These are phyloP conservation scores for Salicornia ramosissima DNA, from an alignment of 148 eudicot species.

Conservation along the genomic window DNA sequence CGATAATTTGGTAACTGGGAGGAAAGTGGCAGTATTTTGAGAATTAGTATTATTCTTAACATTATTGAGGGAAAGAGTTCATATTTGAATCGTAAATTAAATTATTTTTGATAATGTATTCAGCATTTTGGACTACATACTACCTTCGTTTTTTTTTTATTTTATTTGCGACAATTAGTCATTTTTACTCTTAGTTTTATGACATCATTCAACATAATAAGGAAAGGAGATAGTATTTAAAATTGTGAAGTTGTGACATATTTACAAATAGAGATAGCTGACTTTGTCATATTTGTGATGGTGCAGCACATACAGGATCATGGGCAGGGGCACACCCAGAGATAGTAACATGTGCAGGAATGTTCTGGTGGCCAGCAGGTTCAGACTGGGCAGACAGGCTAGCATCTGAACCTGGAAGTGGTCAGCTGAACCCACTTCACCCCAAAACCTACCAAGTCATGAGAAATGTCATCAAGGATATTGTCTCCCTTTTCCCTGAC, in stretches of 20 bases:
- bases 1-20: too few species aligned
- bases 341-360: slow-evolving; percentile 70
- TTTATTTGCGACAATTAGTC: too few species aligned
- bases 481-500: slow-evolving; percentile 66
- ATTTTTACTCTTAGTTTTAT: too few species aligned
- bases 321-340: slow-evolving; percentile 92
- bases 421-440: slow-evolving; percentile 83
- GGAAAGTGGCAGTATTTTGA: too few species aligned
- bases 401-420: slow-evolving; percentile 88
- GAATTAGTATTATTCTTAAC: too few species aligned
- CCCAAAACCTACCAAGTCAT: slow-evolving; percentile 76
- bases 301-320: slow-evolving; percentile 83
- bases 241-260: background rate
- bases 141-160: too few species aligned
- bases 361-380: slow-evolving; percentile 88
- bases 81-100: too few species aligned
- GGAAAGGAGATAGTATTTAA: background rate
- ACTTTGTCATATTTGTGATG: background rate
- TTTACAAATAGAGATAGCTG: background rate
- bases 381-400: slow-evolving; percentile 52
- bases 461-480: slow-evolving; percentile 45
- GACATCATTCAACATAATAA: too few species aligned
- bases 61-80: too few species aligned
- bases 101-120: background rate
- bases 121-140: too few species aligned